Percentiles rank a stretch among this genome's conserved stretches.
Evolutionary conservation across 331 rosid genomes (phyloP).

Genomic region (Malus hybrid): DNA sequence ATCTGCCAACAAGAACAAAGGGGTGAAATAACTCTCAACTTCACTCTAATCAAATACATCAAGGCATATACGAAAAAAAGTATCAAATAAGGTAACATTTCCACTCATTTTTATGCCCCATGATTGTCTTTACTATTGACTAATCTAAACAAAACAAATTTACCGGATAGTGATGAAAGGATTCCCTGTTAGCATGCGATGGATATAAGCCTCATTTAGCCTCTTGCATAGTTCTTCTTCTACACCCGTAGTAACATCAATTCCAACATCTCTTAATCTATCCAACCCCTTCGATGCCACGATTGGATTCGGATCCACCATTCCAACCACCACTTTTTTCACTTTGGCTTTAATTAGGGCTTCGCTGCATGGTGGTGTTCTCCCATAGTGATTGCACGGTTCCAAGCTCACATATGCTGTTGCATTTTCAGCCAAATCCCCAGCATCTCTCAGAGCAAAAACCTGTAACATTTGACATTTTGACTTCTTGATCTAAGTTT

Average conservation of each 20-base stretch:
- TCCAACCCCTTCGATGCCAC: constrained; percentile 74
- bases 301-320: constrained; percentile 91
- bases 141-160: constrained; percentile 1
- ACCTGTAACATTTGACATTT: constrained; percentile 35
- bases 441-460: constrained; percentile 86
- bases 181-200: constrained; percentile 54
- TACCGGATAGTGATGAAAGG: constrained; percentile 72
- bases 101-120: not conserved
- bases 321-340: constrained; percentile 75
- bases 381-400: constrained; percentile 91
- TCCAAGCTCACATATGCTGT: constrained; percentile 91
- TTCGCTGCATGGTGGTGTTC: constrained; percentile 91
- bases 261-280: constrained; percentile 68
- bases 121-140: not conserved
- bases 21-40: not conserved
- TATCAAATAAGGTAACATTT: not conserved
- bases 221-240: constrained; percentile 76
- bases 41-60: not conserved
- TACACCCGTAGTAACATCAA: constrained; percentile 62
- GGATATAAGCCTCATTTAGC: constrained; percentile 67
- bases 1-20: constrained; percentile 26
- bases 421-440: constrained; percentile 68
- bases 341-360: constrained; percentile 81
- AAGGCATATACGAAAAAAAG: not conserved
- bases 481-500: constrained; percentile 9